Evolutionary conservation across 805 yeast genomes (phyloP), one percentile per base, ranked within the genome.

Genomic region (Wickerhamomyces rabaulensis): DNA sequence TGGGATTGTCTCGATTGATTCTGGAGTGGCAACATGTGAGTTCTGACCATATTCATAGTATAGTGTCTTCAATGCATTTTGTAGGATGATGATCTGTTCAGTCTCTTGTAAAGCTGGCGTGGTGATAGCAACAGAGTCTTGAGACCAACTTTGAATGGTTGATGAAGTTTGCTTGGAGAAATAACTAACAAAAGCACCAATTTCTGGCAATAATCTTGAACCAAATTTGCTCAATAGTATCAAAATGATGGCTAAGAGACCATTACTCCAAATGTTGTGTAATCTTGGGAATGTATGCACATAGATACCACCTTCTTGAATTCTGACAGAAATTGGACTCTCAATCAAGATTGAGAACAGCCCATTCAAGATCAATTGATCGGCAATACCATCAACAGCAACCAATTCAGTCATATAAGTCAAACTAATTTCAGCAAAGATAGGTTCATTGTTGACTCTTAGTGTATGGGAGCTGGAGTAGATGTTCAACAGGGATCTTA

Each of bases 251-350:
- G 94, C 82, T 26, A 91, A 68, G 16, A 91, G 65, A 1, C 96
- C 96, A 56, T 83, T 80, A n/a, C 80, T 76, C 97, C 97, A 91
- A n/a, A 87, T 69, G 44, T 77, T 74, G 61, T 90, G 92, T 48
- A 86, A 65, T 41, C 77, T 75, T 0, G 87, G 75, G 4, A 78
- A 63, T 1, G 65, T 57, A 35, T 71, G 72, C 2, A 86, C 75
- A 13, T 72, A 68, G 3, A 87, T 64, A 8, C 75, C 75, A 0
- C 95, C 96, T 5, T 73, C 69, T 58, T 84, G 88, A 37, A 91
- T 78, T 2, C 73, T 71, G 22, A 72, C 64, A 0, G 95, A 84
- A 1, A 87, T 72, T 6, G 90, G 82, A 46, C 94, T 82, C 55
- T 89, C 95, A 4, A 82, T 74, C 37, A 91, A 66, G 4, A 80